Percentiles rank a stretch among this genome's conserved stretches.
Evolutionary conservation across 768 basidiomycete species (phyloP).

Genomic region (Tubosaeta brunneosetosa): DNA sequence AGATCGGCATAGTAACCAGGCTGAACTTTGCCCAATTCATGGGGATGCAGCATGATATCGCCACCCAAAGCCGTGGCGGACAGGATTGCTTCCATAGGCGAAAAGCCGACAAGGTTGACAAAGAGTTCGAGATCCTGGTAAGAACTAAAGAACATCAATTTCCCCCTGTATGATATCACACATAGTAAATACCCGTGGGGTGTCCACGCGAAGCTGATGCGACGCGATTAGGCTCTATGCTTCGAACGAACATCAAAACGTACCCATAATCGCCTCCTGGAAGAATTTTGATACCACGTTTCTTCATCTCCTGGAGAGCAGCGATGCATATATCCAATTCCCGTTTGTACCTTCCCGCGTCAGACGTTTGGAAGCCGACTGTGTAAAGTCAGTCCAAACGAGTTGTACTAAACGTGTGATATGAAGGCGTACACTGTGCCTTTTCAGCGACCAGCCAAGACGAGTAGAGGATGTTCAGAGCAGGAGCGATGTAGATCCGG

Average conservation of each 20-base stretch:
- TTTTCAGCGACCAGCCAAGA: conserved; percentile 24
- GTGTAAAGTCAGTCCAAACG: neutral
- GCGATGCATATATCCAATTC: conserved; percentile 32
- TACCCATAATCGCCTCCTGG: conserved; percentile 38
- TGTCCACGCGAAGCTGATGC: conserved; percentile 27
- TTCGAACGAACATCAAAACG: neutral
- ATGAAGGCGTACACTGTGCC: conserved; percentile 16
- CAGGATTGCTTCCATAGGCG: conserved; percentile 36
- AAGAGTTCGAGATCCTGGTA: conserved; percentile 36
- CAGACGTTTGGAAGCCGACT: conserved; percentile 19
- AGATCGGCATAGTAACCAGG: conserved; percentile 37
- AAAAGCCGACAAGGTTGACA: conserved; percentile 32
- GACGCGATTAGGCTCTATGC: neutral
- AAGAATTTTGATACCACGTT: conserved; percentile 32
- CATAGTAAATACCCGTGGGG: conserved; percentile 24
- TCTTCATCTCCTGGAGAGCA: conserved; percentile 35
- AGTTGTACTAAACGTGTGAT: neutral
- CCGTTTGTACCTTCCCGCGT: conserved; percentile 21
- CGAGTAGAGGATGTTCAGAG: conserved; percentile 29
- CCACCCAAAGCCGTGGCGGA: conserved; percentile 34
- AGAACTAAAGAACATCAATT: conserved; percentile 19
- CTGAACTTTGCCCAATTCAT: conserved; percentile 35
- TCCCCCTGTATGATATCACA: neutral
- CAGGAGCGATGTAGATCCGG: conserved; percentile 31
- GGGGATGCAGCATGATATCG: conserved; percentile 32